Conservation (phyloP, 1,139 yeast species). For the Yamadazyma jaroonii region DNA sequence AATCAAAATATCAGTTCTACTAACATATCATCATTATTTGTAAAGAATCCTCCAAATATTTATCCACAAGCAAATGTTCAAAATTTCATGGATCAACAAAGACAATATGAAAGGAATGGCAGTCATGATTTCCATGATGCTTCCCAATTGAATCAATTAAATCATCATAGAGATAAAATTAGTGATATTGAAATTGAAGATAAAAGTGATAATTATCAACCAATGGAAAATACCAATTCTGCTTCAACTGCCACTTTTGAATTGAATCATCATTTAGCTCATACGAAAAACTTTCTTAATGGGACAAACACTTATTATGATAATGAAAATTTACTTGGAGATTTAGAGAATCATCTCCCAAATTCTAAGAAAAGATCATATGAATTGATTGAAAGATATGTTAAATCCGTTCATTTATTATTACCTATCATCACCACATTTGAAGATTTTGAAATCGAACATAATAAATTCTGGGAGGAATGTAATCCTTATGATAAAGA, state of each 20-base stretch:
- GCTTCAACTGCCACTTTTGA: constrained; percentile 25
- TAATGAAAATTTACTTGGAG: constrained; percentile 35
- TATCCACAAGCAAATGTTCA: constrained; percentile 10
- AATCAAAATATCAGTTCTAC: constrained; percentile 1
- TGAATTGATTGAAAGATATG: constrained; percentile 47
- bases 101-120: neutral
- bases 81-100: constrained; percentile 7
- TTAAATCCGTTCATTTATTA: constrained; percentile 52
- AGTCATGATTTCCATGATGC: constrained; percentile 6
- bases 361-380: constrained; percentile 43
- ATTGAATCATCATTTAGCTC: constrained; percentile 28
- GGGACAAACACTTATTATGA: constrained; percentile 45
- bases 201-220: constrained; percentile 13
- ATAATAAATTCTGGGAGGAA: constrained; percentile 48
- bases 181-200: neutral
- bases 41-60: constrained; percentile 13
- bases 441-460: constrained; percentile 44
- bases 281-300: constrained; percentile 39
- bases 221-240: constrained; percentile 24
- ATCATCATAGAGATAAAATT: neutral
- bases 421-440: constrained; percentile 47
- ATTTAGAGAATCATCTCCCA: constrained; percentile 34
- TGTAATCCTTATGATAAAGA: constrained; percentile 18
- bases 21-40: constrained; percentile 22
- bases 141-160: constrained; percentile 4